Evolutionary conservation across 495 filamentous ascomycete species (phyloP).

Genomic region (Bryoglossum gracile): DNA sequence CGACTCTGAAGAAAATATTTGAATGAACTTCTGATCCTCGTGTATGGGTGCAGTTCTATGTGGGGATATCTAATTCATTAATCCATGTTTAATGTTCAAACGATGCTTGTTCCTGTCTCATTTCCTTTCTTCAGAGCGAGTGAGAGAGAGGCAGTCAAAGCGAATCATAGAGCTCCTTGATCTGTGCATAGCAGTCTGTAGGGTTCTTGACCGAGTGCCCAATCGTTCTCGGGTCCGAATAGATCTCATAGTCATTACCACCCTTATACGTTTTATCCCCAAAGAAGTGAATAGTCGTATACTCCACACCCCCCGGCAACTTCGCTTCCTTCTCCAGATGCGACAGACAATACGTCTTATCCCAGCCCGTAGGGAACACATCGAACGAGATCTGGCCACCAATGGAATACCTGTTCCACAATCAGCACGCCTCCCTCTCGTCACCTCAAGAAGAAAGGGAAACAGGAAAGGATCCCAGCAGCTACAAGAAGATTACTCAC

Average conservation of each 20-base stretch:
- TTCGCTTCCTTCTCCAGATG: slow-evolving; percentile 79
- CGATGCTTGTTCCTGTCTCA: too few species aligned
- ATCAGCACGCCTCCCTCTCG: too few species aligned
- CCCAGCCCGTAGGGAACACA: slow-evolving; percentile 94
- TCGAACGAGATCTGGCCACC: slow-evolving; percentile 98
- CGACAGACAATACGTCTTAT: slow-evolving; percentile 94
- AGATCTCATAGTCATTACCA: slow-evolving; percentile 96
- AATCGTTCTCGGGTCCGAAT: slow-evolving; percentile 65
- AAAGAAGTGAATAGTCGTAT: slow-evolving; percentile 92
- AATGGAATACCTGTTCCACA: slow-evolving; percentile 68
- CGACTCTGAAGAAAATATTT: background rate
- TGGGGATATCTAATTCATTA: too few species aligned
- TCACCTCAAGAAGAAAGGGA: too few species aligned
- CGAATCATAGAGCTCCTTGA: slow-evolving; percentile 76
- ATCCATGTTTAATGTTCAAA: too few species aligned
- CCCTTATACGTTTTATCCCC: slow-evolving; percentile 87
- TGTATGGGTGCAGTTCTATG: too few species aligned
- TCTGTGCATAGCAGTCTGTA: slow-evolving; percentile 66
- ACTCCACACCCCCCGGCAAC: slow-evolving; percentile 58
- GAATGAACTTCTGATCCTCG: too few species aligned
- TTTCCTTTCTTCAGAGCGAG: too few species aligned
- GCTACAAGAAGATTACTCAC: slow-evolving; percentile 39
- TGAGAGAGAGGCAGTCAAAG: slow-evolving; percentile 39
- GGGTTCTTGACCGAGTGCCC: slow-evolving; percentile 78
- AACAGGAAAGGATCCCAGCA: too few species aligned